A percentile compares a stretch with the other conserved stretches of the same genome.
These are phyloP conservation scores for Hyphodiscus hymeniophilus DNA, from an alignment of 495 filamentous ascomycete species.

Conservation along the genomic window DNA sequence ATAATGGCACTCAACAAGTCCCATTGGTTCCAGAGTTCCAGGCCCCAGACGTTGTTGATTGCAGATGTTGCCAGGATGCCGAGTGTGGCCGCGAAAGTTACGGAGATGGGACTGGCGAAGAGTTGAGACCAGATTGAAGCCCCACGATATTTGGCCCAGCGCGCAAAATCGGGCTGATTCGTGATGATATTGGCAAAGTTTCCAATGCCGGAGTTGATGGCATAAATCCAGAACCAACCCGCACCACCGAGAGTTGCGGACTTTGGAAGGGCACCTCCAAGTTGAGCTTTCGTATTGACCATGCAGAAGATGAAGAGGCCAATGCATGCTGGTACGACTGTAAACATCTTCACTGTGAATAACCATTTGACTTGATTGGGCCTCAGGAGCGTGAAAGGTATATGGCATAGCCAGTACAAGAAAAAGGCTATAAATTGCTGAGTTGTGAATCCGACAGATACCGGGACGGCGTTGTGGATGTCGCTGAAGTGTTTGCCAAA, in stretches of 20 bases:
- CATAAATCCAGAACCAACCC: conserved; percentile 1
- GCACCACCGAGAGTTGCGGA: neutral
- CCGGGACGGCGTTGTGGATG: too few relatives aligned
- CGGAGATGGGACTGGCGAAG: conserved; percentile 1
- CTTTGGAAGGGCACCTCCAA: neutral
- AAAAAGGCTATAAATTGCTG: conserved; percentile 31
- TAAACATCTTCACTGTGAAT: conserved; percentile 5
- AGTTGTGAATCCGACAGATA: neutral
- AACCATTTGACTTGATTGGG: conserved; percentile 12
- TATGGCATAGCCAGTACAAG: conserved; percentile 37
- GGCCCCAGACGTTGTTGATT: conserved; percentile 5
- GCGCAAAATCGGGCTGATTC: conserved; percentile 1
- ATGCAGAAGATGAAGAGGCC: too few relatives aligned
- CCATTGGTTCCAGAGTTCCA: conserved; percentile 7
- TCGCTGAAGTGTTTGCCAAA: too few relatives aligned
- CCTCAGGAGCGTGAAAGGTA: conserved; percentile 23
- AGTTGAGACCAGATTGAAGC: conserved; percentile 4
- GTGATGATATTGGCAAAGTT: conserved; percentile 1
- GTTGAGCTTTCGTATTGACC: conserved; percentile 1
- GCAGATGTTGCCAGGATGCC: conserved; percentile 7
- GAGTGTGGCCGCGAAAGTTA: conserved; percentile 4
- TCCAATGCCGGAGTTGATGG: conserved; percentile 2
- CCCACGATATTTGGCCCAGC: neutral
- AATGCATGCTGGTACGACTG: too few relatives aligned
- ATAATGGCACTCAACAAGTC: conserved; percentile 9